Base-by-base conservation (phyloP, 192 early-diverging fungal genomes). In the Podila epigama region DNA sequence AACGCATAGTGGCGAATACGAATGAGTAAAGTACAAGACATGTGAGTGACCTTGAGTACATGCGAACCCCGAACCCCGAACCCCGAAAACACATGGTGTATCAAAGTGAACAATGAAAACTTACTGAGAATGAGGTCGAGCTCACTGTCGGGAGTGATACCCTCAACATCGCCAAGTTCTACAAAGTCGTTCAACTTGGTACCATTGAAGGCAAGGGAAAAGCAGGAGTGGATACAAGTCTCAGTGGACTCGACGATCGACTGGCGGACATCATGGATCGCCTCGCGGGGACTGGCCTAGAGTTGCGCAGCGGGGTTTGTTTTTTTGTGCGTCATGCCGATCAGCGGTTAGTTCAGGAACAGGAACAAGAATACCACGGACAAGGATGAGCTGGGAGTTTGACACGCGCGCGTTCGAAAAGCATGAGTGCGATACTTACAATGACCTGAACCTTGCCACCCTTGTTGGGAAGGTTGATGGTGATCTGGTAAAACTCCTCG, bases 201-300 rank as follows among this genome's bases (percentile, higher is more conserved):
- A 32, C 91, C 94, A 27, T 94, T 84, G 63, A 87, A 91, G 7
- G 86, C 63, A 18, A 99, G 82, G 64, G 91, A 93, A 73, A 98
- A 98, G 83, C 96, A 97, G 34, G 97, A 96, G 82, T 94, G 90
- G 50, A 92, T 90, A 55, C 93, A 89, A 2, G 92, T 89, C 55
- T 93, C 91, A 16, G 93, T 89, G 3, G 90, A 91, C 70, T 99
- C 97, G 56, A 91, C 91, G 51, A 99, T 84, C 20, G 87, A 91
- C 63, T 95, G 91, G 59, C 92, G 92, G 62, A 99, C 87, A 63
- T 97, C 95, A 60, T 92, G 91, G 50, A 99, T 85, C 5, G 92
- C 84, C 69, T 94, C 92, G 51, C 85, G 84, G 54, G 91, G 81
- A 31, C 87, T 90, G 6, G 88, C 90, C 88, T 90, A 60, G 16